phyloP scores from a whole-genome alignment of 2,329 filamentous ascomycete species.

The Fusarium staphyleae region DNA sequence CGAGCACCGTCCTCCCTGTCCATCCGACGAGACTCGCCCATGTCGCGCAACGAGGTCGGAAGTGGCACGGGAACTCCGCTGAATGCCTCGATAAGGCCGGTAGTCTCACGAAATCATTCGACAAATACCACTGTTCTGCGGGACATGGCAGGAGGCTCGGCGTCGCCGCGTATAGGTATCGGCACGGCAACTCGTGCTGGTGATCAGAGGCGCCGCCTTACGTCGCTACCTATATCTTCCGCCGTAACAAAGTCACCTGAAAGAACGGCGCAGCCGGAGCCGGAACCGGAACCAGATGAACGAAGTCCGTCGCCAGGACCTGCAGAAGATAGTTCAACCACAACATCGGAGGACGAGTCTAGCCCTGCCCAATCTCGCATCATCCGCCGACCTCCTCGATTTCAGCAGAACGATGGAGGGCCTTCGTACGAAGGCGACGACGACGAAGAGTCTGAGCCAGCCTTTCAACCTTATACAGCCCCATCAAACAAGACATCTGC shows the following conservation, averaged over 20 bases:
- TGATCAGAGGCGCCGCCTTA: slow-evolving; percentile 52
- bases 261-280: slow-evolving; percentile 14
- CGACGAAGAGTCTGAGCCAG: slow-evolving; percentile 63
- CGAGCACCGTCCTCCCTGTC: slow-evolving; percentile 63
- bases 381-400: slow-evolving; percentile 65
- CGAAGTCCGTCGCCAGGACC: slow-evolving; percentile 46
- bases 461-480: slow-evolving; percentile 59
- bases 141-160: slow-evolving; percentile 44
- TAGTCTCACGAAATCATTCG: slow-evolving; percentile 57
- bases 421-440: slow-evolving; percentile 58
- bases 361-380: slow-evolving; percentile 65
- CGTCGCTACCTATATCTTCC: slow-evolving; percentile 53
- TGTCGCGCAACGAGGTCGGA: slow-evolving; percentile 55
- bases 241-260: slow-evolving; percentile 37
- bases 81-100: slow-evolving; percentile 53
- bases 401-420: slow-evolving; percentile 49
- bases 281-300: slow-evolving; percentile 31
- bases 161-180: slow-evolving; percentile 42
- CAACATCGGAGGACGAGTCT: slow-evolving; percentile 58
- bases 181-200: slow-evolving; percentile 20
- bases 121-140: slow-evolving; percentile 53
- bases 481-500: slow-evolving; percentile 46
- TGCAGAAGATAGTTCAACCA: slow-evolving; percentile 48
- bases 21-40: slow-evolving; percentile 64
- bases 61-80: slow-evolving; percentile 53